These are phyloP conservation scores for Syzygium malaccense DNA, from an alignment of 441 rosid genomes.

Conservation along the genomic window DNA sequence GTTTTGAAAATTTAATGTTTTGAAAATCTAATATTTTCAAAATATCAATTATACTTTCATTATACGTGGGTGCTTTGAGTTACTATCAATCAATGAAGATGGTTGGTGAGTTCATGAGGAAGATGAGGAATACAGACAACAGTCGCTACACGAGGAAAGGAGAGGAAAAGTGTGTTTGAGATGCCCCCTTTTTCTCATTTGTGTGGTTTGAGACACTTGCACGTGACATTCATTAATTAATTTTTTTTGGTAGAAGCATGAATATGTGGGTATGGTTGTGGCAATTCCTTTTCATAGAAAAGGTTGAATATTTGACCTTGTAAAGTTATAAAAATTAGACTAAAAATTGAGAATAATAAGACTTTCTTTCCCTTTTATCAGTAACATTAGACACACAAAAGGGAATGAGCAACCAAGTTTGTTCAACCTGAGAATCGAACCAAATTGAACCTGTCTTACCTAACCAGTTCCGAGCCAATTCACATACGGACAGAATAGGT, in stretches of 20 bases:
- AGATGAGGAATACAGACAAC: neutral
- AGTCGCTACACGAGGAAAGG: neutral
- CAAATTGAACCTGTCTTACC: neutral
- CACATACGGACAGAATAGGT: neutral
- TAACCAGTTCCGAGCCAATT: neutral
- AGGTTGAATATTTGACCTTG: neutral
- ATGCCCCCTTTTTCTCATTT: neutral
- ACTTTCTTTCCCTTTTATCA: neutral
- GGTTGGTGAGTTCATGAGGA: neutral
- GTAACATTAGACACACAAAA: neutral
- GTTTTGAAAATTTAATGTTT: too few species aligned
- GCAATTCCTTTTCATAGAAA: neutral
- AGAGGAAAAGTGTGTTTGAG: neutral
- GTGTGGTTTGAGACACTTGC: neutral
- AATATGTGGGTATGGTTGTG: neutral
- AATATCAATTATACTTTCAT: too few species aligned
- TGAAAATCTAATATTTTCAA: too few species aligned
- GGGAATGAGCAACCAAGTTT: neutral
- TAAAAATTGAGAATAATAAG: neutral
- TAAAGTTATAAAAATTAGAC: neutral
- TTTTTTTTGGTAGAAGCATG: neutral
- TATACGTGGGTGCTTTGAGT: neutral
- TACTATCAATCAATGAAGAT: neutral
- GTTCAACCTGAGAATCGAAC: rapidly evolving
- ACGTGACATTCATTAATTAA: neutral